Conservation (phyloP, 176 grass and related monocot species). For the Saccharum officinarum region DNA sequence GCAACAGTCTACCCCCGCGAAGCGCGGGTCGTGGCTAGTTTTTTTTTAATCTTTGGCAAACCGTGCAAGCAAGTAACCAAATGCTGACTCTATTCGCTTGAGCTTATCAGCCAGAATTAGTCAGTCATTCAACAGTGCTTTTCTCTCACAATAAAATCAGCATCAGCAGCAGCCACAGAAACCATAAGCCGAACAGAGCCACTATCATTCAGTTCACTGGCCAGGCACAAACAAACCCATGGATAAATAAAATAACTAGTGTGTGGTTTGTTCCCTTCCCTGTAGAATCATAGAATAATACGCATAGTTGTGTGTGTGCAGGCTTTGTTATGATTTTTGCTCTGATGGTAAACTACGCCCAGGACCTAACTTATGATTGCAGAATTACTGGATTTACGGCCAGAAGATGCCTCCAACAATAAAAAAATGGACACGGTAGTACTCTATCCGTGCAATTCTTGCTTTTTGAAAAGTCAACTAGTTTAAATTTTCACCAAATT, state of each 20-base stretch:
- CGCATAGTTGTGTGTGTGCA: not conserved
- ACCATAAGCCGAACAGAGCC: too few relatives aligned
- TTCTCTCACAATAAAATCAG: too few relatives aligned
- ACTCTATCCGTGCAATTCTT: too few relatives aligned
- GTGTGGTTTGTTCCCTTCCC: not conserved
- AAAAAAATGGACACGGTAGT: not conserved
- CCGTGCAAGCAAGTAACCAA: not conserved
- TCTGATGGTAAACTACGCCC: not conserved
- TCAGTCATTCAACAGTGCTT: too few relatives aligned
- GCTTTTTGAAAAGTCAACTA: too few relatives aligned
- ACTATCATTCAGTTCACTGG: conserved; percentile 29
- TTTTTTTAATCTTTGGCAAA: not conserved
- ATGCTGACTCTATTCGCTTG: not conserved
- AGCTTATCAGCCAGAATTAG: too few relatives aligned
- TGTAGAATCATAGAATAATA: not conserved
- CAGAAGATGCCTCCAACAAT: not conserved
- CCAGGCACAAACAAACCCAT: not conserved
- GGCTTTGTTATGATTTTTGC: not conserved
- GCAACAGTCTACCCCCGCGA: too few relatives aligned
- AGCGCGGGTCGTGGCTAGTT: too few relatives aligned
- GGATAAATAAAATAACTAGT: not conserved
- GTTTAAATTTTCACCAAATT: too few relatives aligned
- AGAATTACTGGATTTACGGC: not conserved
- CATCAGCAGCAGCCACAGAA: too few relatives aligned
- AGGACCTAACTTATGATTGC: conserved; percentile 1